Conservation (phyloP, 2,329 filamentous ascomycete species). For the Colletotrichum tofieldiae region DNA sequence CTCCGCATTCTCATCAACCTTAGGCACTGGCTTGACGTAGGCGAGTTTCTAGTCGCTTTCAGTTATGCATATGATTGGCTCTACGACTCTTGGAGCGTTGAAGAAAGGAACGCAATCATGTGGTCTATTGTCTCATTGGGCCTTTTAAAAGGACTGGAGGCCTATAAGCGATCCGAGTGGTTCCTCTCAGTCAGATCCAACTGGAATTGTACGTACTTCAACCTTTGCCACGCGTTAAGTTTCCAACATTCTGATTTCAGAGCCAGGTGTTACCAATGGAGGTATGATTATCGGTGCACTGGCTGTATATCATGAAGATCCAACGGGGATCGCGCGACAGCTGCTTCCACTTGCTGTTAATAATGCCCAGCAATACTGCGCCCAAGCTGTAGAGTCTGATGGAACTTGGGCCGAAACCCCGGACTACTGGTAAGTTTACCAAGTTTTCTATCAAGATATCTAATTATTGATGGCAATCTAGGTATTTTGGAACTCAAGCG, state of each 20-base stretch:
- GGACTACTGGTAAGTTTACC: neutral
- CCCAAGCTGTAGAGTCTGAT: neutral
- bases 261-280: neutral
- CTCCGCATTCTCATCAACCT: neutral
- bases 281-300: slow-evolving; percentile 3
- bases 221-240: neutral
- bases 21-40: too few species aligned
- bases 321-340: neutral
- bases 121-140: too few species aligned
- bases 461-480: too few species aligned
- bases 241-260: neutral
- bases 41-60: too few species aligned
- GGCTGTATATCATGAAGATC: neutral
- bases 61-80: too few species aligned
- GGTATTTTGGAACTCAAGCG: too few species aligned
- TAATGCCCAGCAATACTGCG: neutral
- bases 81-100: too few species aligned
- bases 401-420: neutral
- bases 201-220: neutral
- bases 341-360: neutral
- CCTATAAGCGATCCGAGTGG: too few species aligned
- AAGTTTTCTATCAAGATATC: neutral
- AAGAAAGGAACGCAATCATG: too few species aligned
- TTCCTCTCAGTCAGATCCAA: too few species aligned
- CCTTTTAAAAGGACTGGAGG: too few species aligned